These are phyloP conservation scores for Candida arabinofermentans DNA, from an alignment of 805 yeast genomes.

Conservation along the genomic window DNA sequence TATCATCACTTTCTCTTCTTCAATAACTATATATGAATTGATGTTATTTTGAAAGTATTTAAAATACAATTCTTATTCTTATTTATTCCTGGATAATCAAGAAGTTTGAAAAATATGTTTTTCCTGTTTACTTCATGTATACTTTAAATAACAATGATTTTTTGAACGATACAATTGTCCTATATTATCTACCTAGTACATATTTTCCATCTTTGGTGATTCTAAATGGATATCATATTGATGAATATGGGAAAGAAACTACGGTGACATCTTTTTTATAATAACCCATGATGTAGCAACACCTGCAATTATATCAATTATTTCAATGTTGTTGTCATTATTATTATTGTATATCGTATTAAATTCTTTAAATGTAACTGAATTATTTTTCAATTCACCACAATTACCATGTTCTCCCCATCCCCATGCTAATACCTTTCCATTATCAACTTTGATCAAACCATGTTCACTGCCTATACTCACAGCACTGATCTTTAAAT, in stretches of 20 bases:
- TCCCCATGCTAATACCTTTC: conserved; percentile 74
- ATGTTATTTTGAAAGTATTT: conserved; percentile 3
- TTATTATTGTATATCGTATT: conserved; percentile 29
- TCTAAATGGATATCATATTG: conserved; percentile 34
- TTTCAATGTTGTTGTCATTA: conserved; percentile 12
- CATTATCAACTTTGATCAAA: conserved; percentile 32
- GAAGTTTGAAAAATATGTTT: conserved; percentile 11
- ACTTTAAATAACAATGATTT: conserved; percentile 2
- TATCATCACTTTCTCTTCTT: not conserved
- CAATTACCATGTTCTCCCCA: conserved; percentile 99
- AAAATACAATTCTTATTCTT: not conserved
- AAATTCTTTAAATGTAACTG: conserved; percentile 35
- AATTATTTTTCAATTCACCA: conserved; percentile 39
- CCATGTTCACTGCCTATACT: conserved; percentile 89
- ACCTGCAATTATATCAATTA: conserved; percentile 48
- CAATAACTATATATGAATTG: no score
- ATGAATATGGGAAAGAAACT: conserved; percentile 79
- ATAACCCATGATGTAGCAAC: conserved; percentile 66
- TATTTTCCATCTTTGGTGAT: conserved; percentile 70
- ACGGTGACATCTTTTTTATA: conserved; percentile 50
- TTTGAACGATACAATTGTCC: conserved; percentile 54
- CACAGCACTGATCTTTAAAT: no score
- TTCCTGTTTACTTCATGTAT: not conserved
- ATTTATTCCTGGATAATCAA: conserved; percentile 15
- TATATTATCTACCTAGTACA: conserved; percentile 65